Percentiles rank a stretch among this genome's conserved stretches.
phyloP scores from a whole-genome alignment of 2,329 filamentous ascomycete species.

The Sporothrix protearum region DNA sequence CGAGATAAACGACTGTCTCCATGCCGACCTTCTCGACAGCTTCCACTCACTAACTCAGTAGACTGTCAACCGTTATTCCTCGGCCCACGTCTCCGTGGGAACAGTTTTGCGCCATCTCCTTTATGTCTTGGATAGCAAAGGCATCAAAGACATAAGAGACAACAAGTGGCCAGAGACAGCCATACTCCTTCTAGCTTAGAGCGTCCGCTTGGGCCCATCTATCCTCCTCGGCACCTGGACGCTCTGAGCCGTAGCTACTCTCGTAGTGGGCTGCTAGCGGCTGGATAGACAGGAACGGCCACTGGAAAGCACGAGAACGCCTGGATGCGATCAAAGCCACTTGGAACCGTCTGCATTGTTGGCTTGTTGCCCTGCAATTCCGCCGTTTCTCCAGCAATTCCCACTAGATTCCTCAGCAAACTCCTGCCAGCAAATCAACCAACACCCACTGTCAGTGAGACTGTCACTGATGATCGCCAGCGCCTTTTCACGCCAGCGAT shows the following conservation, averaged over 20 bases:
- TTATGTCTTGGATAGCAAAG: neutral
- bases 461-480: too few species aligned
- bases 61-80: neutral
- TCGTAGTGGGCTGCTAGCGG: conserved; percentile 8
- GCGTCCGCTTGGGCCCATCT: neutral
- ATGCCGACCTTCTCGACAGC: neutral
- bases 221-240: conserved; percentile 14
- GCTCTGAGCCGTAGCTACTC: conserved; percentile 16
- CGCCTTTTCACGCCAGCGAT: neutral
- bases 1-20: neutral
- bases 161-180: neutral
- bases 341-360: neutral
- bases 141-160: conserved; percentile 6
- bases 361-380: neutral
- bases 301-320: neutral
- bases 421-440: neutral
- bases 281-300: conserved; percentile 9
- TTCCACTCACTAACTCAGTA: too few species aligned
- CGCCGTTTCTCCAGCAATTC: conserved; percentile 23
- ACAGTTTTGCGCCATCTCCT: neutral
- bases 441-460: neutral
- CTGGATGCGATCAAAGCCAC: too few species aligned
- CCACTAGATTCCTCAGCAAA: conserved; percentile 19
- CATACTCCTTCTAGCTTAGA: neutral
- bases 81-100: conserved; percentile 17